Evolutionary conservation across 2,329 filamentous ascomycete species (phyloP).

Genomic region (Talaromyces sp.): DNA sequence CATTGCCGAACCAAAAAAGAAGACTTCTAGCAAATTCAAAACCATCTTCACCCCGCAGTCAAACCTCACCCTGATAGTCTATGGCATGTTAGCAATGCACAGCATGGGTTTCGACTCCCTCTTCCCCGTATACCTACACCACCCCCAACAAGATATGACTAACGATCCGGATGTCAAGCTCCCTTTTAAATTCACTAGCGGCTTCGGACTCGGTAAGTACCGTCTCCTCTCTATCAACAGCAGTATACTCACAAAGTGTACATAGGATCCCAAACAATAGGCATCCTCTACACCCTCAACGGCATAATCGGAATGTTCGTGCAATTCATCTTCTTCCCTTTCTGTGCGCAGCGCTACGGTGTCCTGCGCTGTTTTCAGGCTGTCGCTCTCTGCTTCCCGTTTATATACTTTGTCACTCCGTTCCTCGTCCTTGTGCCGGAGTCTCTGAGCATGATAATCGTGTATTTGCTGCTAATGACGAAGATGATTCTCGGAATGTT

Average conservation of each 20-base stretch:
- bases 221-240: neutral
- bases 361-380: slow-evolving; percentile 69
- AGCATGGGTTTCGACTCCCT: slow-evolving; percentile 82
- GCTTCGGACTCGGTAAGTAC: slow-evolving; percentile 62
- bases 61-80: slow-evolving; percentile 69
- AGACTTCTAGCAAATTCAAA: slow-evolving; percentile 43
- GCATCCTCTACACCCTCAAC: slow-evolving; percentile 79
- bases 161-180: slow-evolving; percentile 57
- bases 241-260: neutral
- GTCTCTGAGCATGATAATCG: slow-evolving; percentile 53
- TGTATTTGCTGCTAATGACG: slow-evolving; percentile 66
- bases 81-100: slow-evolving; percentile 78
- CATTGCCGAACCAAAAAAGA: slow-evolving; percentile 6
- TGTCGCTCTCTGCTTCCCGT: slow-evolving; percentile 65
- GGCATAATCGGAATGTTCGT: slow-evolving; percentile 74
- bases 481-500: slow-evolving; percentile 77
- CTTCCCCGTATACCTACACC: slow-evolving; percentile 83
- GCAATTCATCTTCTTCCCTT: slow-evolving; percentile 83
- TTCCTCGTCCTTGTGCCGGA: slow-evolving; percentile 66
- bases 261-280: slow-evolving; percentile 68
- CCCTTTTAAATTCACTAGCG: slow-evolving; percentile 78
- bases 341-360: slow-evolving; percentile 68
- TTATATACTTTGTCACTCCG: slow-evolving; percentile 77
- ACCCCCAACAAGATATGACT: slow-evolving; percentile 56
- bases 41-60: slow-evolving; percentile 75